phyloP scores from a whole-genome alignment of 805 yeast species.

The Candida vaughaniae region DNA sequence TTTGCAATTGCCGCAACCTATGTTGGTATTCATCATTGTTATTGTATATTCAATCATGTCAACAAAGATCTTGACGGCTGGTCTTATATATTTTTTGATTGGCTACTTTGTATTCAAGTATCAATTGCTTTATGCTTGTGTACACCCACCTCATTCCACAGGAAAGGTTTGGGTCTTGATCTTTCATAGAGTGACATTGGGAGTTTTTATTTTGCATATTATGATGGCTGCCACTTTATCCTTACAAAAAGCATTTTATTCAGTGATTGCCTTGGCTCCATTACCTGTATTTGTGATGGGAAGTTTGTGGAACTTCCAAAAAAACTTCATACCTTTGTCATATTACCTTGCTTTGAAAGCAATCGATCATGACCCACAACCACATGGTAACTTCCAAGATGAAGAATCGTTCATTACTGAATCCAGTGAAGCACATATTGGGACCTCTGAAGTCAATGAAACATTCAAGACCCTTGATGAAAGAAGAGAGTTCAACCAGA shows the following conservation, averaged over 20 bases:
- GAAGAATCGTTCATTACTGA: conserved; percentile 2
- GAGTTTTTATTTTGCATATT: conserved; percentile 79
- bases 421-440: neutral
- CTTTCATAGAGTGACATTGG: conserved; percentile 77
- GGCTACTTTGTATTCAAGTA: conserved; percentile 91
- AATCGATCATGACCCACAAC: conserved; percentile 40
- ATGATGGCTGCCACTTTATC: conserved; percentile 92
- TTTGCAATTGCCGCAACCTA: conserved; percentile 85
- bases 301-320: conserved; percentile 77
- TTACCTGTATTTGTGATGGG: conserved; percentile 68
- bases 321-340: conserved; percentile 75
- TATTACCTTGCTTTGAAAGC: conserved; percentile 86
- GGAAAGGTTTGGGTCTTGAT: conserved; percentile 96
- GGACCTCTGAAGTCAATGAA: conserved; percentile 15
- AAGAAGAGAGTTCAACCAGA: conserved; percentile 65
- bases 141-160: conserved; percentile 94
- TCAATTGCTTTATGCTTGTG: conserved; percentile 84
- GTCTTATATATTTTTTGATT: conserved; percentile 75
- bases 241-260: conserved; percentile 71
- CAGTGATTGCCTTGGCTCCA: conserved; percentile 73
- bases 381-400: conserved; percentile 2
- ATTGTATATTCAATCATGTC: conserved; percentile 87
- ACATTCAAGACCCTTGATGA: conserved; percentile 70
- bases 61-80: conserved; percentile 81
- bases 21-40: conserved; percentile 79